phyloP scores from a whole-genome alignment of 75 land plant genomes.

The Chamaecyparis obtusa region DNA sequence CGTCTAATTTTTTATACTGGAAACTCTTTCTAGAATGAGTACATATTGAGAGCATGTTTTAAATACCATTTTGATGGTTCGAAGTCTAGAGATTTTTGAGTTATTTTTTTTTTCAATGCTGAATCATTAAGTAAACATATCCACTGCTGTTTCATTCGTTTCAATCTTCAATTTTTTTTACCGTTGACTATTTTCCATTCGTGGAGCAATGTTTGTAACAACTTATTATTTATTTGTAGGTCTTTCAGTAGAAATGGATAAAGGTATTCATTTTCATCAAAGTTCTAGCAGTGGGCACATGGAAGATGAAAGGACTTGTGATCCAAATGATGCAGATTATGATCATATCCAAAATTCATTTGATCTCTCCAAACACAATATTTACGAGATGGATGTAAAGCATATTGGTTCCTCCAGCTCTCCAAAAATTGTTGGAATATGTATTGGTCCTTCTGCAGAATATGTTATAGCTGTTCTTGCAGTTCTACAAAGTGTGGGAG shows the following conservation, averaged over 20 bases:
- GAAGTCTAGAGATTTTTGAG: background rate
- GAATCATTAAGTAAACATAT: background rate
- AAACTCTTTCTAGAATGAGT: background rate
- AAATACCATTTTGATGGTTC: background rate
- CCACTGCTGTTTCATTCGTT: no score
- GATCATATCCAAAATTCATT: background rate
- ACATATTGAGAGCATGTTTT: background rate
- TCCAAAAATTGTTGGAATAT: conserved; percentile 61
- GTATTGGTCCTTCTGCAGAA: conserved; percentile 61
- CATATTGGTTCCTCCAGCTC: background rate
- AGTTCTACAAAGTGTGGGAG: conserved; percentile 58
- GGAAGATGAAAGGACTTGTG: background rate
- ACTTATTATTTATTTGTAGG: background rate
- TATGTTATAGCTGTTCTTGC: conserved; percentile 72
- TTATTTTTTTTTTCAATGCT: background rate
- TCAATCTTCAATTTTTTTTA: background rate
- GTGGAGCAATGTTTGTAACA: background rate
- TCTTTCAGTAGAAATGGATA: background rate
- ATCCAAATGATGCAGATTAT: background rate
- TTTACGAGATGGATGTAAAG: background rate
- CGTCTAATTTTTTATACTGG: background rate
- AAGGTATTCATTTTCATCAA: background rate
- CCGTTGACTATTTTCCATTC: background rate
- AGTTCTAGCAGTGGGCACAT: background rate
- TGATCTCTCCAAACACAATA: background rate